Percentiles rank a stretch among this genome's conserved stretches.
Conservation (phyloP, 352 stramenopile species). For the Thraustotheca clavata region DNA sequence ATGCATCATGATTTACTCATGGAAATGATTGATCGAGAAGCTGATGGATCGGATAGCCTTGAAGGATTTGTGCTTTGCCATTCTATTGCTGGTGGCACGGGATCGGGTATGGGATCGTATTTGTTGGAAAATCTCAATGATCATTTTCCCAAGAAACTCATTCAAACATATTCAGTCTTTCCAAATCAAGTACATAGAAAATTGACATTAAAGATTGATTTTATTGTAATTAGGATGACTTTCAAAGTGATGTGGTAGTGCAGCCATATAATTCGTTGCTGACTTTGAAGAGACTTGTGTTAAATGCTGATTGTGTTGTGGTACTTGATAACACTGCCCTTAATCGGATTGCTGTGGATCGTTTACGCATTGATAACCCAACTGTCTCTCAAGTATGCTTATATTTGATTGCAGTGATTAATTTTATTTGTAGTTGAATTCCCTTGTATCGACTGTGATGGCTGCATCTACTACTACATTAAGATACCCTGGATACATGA, state of each 20-base stretch:
- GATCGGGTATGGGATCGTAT: slow-evolving; percentile 98
- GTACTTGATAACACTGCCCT: slow-evolving; percentile 99
- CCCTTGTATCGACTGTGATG: slow-evolving; percentile 98
- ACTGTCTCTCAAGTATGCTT: slow-evolving; percentile 79
- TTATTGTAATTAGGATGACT: slow-evolving; percentile 37
- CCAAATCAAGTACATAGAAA: slow-evolving; percentile 83
- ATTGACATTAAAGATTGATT: neutral
- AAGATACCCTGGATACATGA: slow-evolving; percentile 98
- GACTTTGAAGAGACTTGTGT: slow-evolving; percentile 95
- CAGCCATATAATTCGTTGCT: slow-evolving; percentile 99
- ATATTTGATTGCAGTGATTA: neutral
- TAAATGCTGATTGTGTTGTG: slow-evolving; percentile 98
- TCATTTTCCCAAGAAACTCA: slow-evolving; percentile 99
- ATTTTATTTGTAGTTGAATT: slow-evolving; percentile 84
- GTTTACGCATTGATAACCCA: slow-evolving; percentile 93
- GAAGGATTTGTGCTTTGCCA: slow-evolving; percentile 98
- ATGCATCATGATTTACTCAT: slow-evolving; percentile 96
- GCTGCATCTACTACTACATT: slow-evolving; percentile 97
- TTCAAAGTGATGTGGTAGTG: slow-evolving; percentile 96
- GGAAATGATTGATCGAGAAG: slow-evolving; percentile 99
- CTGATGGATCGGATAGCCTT: slow-evolving; percentile 90
- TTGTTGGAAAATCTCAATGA: slow-evolving; percentile 99
- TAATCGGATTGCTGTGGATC: slow-evolving; percentile 94
- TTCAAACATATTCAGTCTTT: slow-evolving; percentile 99
- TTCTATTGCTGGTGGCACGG: slow-evolving; percentile 98